phyloP scores from a whole-genome alignment of 768 basidiomycete genomes.

The Amanita exitialis region DNA sequence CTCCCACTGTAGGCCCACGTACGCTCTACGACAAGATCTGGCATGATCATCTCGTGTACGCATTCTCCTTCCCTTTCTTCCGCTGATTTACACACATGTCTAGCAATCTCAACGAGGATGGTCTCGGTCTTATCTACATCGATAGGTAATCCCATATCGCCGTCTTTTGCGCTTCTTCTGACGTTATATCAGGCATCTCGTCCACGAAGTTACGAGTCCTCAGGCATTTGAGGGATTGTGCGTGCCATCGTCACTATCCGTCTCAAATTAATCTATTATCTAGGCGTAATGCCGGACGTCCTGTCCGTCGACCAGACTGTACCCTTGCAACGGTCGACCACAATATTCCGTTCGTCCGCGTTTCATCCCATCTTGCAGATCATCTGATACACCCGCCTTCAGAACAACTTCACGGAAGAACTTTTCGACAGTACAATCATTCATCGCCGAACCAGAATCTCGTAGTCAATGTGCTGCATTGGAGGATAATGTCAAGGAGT shows the following conservation, averaged over 20 bases:
- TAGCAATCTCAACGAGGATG: constrained; percentile 67
- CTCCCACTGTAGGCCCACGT: constrained; percentile 42
- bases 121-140: constrained; percentile 75
- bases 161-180: constrained; percentile 6
- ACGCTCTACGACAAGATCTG: constrained; percentile 98
- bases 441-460: constrained; percentile 80
- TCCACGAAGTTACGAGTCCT: constrained; percentile 91
- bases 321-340: constrained; percentile 87
- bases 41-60: constrained; percentile 93
- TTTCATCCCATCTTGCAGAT: background rate
- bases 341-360: constrained; percentile 63
- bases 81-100: constrained; percentile 9
- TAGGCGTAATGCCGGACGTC: constrained; percentile 65
- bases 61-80: constrained; percentile 3
- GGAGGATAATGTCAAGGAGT: constrained; percentile 86
- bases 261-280: constrained; percentile 7
- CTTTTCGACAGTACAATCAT: constrained; percentile 58
- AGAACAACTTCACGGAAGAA: constrained; percentile 70
- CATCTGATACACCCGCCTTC: constrained; percentile 5
- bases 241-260: constrained; percentile 14
- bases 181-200: constrained; percentile 35
- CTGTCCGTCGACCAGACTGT: constrained; percentile 78
- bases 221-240: constrained; percentile 87
- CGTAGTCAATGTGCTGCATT: constrained; percentile 75
- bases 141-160: constrained; percentile 43